Conservation (phyloP, 106 monocot genomes). For the Acorus gramineus region DNA sequence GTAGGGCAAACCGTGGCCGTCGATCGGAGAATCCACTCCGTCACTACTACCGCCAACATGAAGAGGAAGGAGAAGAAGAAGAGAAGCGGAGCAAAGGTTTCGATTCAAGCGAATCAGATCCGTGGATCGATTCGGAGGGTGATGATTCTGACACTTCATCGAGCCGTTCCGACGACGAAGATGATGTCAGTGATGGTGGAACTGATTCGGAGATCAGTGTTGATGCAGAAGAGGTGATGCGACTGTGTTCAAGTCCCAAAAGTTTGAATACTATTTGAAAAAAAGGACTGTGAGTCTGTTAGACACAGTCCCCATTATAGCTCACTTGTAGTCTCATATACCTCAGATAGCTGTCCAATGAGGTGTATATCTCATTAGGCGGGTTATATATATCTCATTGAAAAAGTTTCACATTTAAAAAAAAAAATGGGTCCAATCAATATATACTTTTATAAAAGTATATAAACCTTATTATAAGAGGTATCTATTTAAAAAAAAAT, state of each 20-base stretch:
- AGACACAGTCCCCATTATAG: no score
- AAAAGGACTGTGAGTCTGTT: no score
- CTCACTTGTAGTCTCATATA: no score
- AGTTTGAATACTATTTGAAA: neutral
- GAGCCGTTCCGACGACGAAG: constrained; percentile 23
- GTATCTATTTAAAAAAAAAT: no score
- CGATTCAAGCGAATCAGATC: constrained; percentile 8
- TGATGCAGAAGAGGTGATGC: neutral
- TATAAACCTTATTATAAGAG: no score
- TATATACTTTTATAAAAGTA: no score
- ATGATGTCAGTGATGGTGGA: constrained; percentile 36
- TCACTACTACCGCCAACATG: constrained; percentile 48
- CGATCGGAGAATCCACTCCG: constrained; percentile 29
- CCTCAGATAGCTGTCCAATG: no score
- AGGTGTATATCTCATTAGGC: no score
- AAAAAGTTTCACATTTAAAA: no score
- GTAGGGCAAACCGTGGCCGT: constrained; percentile 50
- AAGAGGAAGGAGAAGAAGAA: constrained; percentile 15
- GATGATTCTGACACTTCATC: constrained; percentile 6
- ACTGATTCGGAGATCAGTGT: neutral
- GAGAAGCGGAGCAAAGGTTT: constrained; percentile 3
- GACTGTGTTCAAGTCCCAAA: neutral
- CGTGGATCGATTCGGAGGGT: constrained; percentile 3
- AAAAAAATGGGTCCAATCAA: no score
- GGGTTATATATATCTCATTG: no score